Evolutionary conservation across 192 early-diverging fungal genomes (phyloP), one percentile per base, ranked within the genome.

Genomic region (Gigaspora rosea): DNA sequence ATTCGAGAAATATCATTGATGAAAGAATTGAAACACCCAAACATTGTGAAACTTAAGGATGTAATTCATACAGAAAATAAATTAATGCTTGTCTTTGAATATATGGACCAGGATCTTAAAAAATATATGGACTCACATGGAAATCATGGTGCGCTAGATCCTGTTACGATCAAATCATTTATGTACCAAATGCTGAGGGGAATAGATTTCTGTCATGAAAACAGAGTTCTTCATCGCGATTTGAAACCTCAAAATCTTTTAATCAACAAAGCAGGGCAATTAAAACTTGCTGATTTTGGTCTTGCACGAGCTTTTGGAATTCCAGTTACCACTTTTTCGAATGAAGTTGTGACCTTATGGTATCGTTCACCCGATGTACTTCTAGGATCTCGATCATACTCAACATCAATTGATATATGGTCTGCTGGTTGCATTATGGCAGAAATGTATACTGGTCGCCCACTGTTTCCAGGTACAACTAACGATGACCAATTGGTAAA

Each of bases 341-440:
- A 98, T 83, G 97, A 99, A 83, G 97, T 99, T 22, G 97, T 99
- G 46, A 99, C 97, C 12, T 88, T 99, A 50, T 99, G 97, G 97
- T 99, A 99, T 80, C 90, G 97, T 77, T 84, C 96, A 16, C 96
- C 95, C 1, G 96, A 98, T 83, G 95, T 98, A n/a, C 87, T 99
- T 13, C 87, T 99, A 47, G 97, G 97, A 15, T 97, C 96, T 56
- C 89, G 94, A 71, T 94, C 92, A 79, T 99, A 99, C 85, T 90
- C 92, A 18, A 98, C 93, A 10, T 94, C 95, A 27, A 98, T 99
- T 76, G 97, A 99, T 78, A 96, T 99, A 41, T 99, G 97, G 97
- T 95, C 94, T 46, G 93, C 93, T 13, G 97, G 97, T 52, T 99
- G 97, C 82, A 99, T 99, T 81, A 96, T 99, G 94, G 97, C 97